Conservation (phyloP, 1,139 yeast species). For the Suhomyces yuchorum region DNA sequence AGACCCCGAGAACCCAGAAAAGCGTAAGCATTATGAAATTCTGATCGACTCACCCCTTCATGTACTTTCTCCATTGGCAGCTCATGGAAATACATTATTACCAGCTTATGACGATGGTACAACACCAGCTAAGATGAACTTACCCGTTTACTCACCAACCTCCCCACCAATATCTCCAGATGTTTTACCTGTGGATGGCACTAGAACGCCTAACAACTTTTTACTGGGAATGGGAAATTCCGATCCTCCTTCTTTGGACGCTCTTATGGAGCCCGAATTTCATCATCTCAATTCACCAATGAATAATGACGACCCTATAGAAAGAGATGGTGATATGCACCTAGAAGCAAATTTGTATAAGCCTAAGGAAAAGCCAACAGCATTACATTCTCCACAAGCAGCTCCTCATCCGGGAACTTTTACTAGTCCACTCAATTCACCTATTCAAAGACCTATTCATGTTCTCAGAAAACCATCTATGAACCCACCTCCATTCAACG, state of each 20-base stretch:
- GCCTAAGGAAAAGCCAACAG: conserved; percentile 36
- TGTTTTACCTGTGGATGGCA: conserved; percentile 48
- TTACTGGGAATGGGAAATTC: not conserved
- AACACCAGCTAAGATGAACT: conserved; percentile 17
- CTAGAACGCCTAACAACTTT: conserved; percentile 10
- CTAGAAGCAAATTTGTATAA: conserved; percentile 62
- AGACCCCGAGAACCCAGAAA: conserved; percentile 56
- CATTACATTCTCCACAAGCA: conserved; percentile 61
- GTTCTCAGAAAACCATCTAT: conserved; percentile 38
- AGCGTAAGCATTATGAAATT: conserved; percentile 85
- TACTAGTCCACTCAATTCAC: conserved; percentile 40
- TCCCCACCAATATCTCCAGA: conserved; percentile 55
- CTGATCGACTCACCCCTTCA: conserved; percentile 91
- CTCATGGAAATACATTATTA: conserved; percentile 71
- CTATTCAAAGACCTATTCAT: conserved; percentile 40
- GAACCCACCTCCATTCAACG: conserved; percentile 48
- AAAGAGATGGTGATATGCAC: conserved; percentile 47
- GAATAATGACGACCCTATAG: conserved; percentile 42
- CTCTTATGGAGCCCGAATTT: conserved; percentile 23
- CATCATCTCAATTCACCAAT: conserved; percentile 30
- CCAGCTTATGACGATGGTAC: conserved; percentile 52
- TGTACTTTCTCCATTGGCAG: conserved; percentile 62
- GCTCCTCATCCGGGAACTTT: conserved; percentile 47
- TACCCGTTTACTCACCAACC: conserved; percentile 27
- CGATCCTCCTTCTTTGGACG: conserved; percentile 18